Evolutionary conservation across 345 rosid species (phyloP), one percentile per base, ranked within the genome.

Genomic region (Murraya koenigii): DNA sequence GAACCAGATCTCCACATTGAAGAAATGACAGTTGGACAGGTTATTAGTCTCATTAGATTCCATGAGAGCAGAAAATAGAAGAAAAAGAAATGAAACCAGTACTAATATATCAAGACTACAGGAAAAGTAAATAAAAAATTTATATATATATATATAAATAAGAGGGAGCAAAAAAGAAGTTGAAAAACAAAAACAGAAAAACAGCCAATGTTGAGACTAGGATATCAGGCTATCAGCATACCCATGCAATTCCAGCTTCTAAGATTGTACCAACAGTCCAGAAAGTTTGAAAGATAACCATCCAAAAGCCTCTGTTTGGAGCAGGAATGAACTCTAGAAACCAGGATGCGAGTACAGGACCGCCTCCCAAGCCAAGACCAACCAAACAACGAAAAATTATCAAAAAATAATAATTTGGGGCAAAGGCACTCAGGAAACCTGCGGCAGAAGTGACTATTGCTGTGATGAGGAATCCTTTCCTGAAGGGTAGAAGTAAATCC

Each of bases 311-410:
- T 86, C 98, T 82, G 80, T 82, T 91, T 49, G 99, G 92, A 41
- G 99, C 90, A 68, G 98, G 99, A 69, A 95, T 86, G 81, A 95
- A 95, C 84, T 95, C 98, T 74, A 95, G 85, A 86, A 86, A 93
- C 98, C 98, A 95, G 15, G 98, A 86, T 28, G 81, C 84, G 55
- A 95, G 95, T 63, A 95, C 98, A 80, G 91, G 98, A 49, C 95
- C 98, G 36, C 98, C 98, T 80, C 98, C 98, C 75, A 95, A 73
- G 41, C 98, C 98, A 67, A 95, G 86, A 78, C 98, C 98, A 77
- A 95, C 98, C 36, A 95, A 83, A 78, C 89, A 88, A 32, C 98
- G 94, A 44, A 88, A 83, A 78, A 84, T 71, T 75, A 93, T 49
- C 80, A 95, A 78, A 28, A 82, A 77, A 71, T 47, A 65, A 79